phyloP scores from a whole-genome alignment of 257 asterid genomes.

The Solanum medicagineum region DNA sequence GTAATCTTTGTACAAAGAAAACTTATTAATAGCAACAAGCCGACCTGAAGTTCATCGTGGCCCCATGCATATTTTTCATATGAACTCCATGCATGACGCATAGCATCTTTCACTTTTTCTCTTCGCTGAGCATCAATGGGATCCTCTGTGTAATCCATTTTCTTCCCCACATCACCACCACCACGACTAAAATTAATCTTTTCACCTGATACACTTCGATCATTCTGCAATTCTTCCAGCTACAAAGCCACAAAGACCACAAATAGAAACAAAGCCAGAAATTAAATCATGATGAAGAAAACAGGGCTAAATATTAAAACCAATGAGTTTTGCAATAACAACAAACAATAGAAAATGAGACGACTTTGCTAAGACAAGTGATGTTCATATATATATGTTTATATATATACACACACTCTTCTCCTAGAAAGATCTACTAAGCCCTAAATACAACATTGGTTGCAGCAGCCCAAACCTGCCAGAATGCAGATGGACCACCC shows the following conservation, averaged over 20 bases:
- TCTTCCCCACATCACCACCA: constrained; percentile 3
- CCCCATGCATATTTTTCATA: constrained; percentile 99
- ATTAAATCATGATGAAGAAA: not conserved
- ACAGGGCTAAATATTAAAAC: not conserved
- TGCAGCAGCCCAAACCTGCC: not conserved
- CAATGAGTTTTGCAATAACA: not conserved
- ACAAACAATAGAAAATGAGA: not conserved
- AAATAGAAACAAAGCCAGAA: not conserved
- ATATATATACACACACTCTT: not conserved
- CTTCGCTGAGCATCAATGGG: constrained; percentile 50
- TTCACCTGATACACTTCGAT: constrained; percentile 17
- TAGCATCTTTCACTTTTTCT: constrained; percentile 87
- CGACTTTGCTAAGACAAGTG: not conserved
- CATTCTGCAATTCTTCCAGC: constrained; percentile 56
- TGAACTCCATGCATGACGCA: constrained; percentile 96
- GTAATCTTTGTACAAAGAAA: not conserved
- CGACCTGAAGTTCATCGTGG: constrained; percentile 95
- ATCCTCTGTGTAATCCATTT: constrained; percentile 34
- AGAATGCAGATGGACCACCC: not conserved
- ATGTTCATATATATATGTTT: not conserved
- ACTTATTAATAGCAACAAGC: not conserved
- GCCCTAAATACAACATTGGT: not conserved
- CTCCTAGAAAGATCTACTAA: not conserved
- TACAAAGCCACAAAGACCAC: constrained; percentile 17
- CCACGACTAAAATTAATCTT: constrained; percentile 9